Base-by-base conservation (phyloP, 257 asterid species). In the Parsonsia alboflavescens region DNA sequence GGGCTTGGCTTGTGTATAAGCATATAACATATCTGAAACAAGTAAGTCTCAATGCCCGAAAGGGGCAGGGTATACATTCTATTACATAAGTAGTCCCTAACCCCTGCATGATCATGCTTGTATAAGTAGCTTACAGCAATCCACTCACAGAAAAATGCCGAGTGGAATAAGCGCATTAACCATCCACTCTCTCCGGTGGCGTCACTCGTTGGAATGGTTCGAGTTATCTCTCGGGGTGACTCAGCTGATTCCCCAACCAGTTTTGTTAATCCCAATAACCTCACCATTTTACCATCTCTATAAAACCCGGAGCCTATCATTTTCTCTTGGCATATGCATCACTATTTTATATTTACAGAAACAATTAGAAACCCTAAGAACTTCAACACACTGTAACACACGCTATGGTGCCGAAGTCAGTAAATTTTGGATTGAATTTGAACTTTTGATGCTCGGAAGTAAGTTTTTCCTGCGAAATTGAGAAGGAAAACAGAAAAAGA, bases 81-180 rank as follows among this genome's bases (percentile, higher is more conserved):
- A 81, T 92, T 92, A 82, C 97, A 92, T 77, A 92, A 76, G 85
- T 92, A 92, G 75, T 92, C 97, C 58, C 97, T 82, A 72, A 92
- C 97, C 53, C 97, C 97, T 4, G 96, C 85, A 36, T 92, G 97
- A 81, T 86, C 91, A 85, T 92, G 97, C 86, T 89, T 92, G 85
- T 92, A 92, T 68, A 92, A 91, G 85, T 92, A 92, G 86, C 97
- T 92, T 64, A 92, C 97, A 46, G 97, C 97, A 82, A 92, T 92
- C 97, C 97, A 92, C 85, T 92, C 97, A 78, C 97, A 92, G 86
- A 92, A 92, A 48, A 92, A 92, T 0, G 97, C 73, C 15, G 97
- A 92, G 81, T 92, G 96, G 36, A 92, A 92, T 86, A 92, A 92
- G 53, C 97, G 88, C 73, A 92, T 90, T 2, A 92, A 84, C 96